Conservation (phyloP, 1,139 yeast species). For the Kodamaea suecica region DNA sequence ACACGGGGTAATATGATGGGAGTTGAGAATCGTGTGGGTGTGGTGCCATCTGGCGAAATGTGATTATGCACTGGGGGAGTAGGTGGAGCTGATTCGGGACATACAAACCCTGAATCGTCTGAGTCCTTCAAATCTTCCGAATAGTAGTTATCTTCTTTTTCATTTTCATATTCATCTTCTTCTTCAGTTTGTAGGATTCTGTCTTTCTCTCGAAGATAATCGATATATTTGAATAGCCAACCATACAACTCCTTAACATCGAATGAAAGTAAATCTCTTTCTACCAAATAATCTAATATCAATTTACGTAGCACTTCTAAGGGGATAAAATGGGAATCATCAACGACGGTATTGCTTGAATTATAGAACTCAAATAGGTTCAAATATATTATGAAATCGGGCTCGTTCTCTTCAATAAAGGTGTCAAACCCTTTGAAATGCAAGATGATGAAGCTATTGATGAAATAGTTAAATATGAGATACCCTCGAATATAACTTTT, state of each 20-base stretch:
- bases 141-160: slow-evolving; percentile 2
- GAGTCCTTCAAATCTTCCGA: neutral
- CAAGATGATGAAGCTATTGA: slow-evolving; percentile 42
- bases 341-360: slow-evolving; percentile 23
- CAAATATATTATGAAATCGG: slow-evolving; percentile 44
- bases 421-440: slow-evolving; percentile 45
- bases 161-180: slow-evolving; percentile 4
- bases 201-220: slow-evolving; percentile 37
- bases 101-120: neutral
- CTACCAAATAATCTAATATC: slow-evolving; percentile 31
- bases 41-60: slow-evolving; percentile 1
- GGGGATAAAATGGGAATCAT: slow-evolving; percentile 16
- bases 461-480: slow-evolving; percentile 43
- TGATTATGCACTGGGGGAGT: slow-evolving; percentile 19
- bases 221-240: slow-evolving; percentile 44
- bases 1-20: neutral
- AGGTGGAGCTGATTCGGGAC: slow-evolving; percentile 10
- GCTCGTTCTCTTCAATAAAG: slow-evolving; percentile 37
- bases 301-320: slow-evolving; percentile 25
- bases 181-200: neutral
- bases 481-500: slow-evolving; percentile 37
- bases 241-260: slow-evolving; percentile 36
- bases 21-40: neutral
- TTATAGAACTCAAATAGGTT: slow-evolving; percentile 44
- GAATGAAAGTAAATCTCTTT: slow-evolving; percentile 32